phyloP scores from a whole-genome alignment of 1,284 basidiomycete species.

The Afroboletus lepidellus region DNA sequence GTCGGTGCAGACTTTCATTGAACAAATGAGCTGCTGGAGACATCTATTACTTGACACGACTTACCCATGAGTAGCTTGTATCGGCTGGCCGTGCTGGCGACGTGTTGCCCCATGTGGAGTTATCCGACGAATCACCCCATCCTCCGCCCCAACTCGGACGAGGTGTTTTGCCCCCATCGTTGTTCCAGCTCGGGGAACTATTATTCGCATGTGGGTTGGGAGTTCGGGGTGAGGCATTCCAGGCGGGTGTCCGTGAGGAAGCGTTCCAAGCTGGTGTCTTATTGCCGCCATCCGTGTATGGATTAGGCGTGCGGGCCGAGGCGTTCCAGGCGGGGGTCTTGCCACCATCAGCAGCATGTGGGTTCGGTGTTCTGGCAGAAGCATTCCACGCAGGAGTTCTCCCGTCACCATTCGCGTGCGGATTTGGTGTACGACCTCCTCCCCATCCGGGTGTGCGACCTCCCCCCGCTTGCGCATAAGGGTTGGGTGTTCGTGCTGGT shows the following conservation, averaged over 20 bases:
- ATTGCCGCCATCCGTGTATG: slow-evolving; percentile 53
- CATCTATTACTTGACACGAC: slow-evolving; percentile 12
- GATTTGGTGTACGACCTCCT: slow-evolving; percentile 56
- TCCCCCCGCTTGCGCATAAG: slow-evolving; percentile 36
- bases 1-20: slow-evolving; percentile 49
- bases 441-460: slow-evolving; percentile 44
- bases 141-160: slow-evolving; percentile 26
- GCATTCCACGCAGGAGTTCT: slow-evolving; percentile 63
- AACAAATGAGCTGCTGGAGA: slow-evolving; percentile 1
- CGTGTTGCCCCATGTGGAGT: slow-evolving; percentile 29
- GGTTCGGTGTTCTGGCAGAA: slow-evolving; percentile 60
- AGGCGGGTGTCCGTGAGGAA: slow-evolving; percentile 55
- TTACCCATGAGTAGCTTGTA: slow-evolving; percentile 34
- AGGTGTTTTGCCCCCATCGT: slow-evolving; percentile 43
- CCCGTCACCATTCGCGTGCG: slow-evolving; percentile 50
- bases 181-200: slow-evolving; percentile 27
- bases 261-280: slow-evolving; percentile 60
- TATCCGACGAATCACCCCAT: slow-evolving; percentile 25
- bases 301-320: slow-evolving; percentile 61
- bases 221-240: slow-evolving; percentile 55
- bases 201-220: slow-evolving; percentile 51
- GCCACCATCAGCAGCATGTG: slow-evolving; percentile 51
- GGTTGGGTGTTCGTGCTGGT: slow-evolving; percentile 37
- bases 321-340: slow-evolving; percentile 65
- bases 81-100: slow-evolving; percentile 39